A percentile compares a stretch with the other conserved stretches of the same genome.
Evolutionary conservation across 2,329 filamentous ascomycete genomes (phyloP).

Genomic region (Paecilomyces fulvus): DNA sequence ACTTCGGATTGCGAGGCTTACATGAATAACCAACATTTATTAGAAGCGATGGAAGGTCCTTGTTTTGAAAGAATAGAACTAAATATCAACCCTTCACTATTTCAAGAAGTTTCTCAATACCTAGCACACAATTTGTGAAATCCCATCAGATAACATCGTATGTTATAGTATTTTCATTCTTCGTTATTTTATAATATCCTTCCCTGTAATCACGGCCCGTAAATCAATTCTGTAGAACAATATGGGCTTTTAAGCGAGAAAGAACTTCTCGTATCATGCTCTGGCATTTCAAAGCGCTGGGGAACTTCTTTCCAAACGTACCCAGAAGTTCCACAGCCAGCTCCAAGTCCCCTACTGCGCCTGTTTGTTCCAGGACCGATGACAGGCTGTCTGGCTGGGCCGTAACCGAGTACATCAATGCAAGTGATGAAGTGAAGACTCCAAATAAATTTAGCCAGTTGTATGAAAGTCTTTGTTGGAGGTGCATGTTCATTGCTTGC

Average conservation of each 20-base stretch:
- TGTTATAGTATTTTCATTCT: not conserved
- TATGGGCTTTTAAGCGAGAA: not conserved
- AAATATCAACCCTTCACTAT: no score
- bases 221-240: not conserved
- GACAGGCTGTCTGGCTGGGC: constrained; percentile 25
- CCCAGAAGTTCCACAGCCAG: constrained; percentile 13
- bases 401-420: constrained; percentile 37
- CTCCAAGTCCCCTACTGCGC: constrained; percentile 13
- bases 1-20: no score
- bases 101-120: not conserved
- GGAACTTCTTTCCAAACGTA: constrained; percentile 15
- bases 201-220: not conserved
- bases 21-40: no score
- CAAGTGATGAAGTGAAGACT: constrained; percentile 36
- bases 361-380: constrained; percentile 8
- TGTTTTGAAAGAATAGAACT: no score
- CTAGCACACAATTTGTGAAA: no score
- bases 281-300: constrained; percentile 14
- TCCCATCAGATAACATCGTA: not conserved
- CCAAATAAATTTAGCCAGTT: constrained; percentile 37
- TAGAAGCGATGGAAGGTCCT: no score
- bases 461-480: constrained; percentile 34
- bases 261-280: constrained; percentile 9
- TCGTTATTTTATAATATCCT: not conserved
- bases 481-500: constrained; percentile 31